phyloP scores from a whole-genome alignment of 164 flowering plant genomes.

The Chimonanthus salicifolius region DNA sequence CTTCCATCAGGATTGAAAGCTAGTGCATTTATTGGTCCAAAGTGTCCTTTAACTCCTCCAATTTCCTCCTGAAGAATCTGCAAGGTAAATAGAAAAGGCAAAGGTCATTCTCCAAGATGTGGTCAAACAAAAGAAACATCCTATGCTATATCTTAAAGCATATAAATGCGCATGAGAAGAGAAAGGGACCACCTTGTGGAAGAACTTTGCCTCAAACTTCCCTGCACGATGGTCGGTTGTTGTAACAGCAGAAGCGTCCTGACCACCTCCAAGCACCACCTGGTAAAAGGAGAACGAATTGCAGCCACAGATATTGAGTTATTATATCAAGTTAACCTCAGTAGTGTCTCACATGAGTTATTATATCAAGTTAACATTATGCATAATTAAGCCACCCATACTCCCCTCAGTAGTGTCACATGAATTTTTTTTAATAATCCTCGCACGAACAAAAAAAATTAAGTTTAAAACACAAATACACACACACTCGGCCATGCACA shows the following conservation, averaged over 20 bases:
- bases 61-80: slow-evolving; percentile 88
- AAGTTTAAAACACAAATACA: too few species aligned
- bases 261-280: slow-evolving; percentile 99
- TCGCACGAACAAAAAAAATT: too few species aligned
- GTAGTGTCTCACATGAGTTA: too few species aligned
- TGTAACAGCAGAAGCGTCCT: slow-evolving; percentile 86
- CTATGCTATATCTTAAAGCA: not conserved
- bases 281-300: slow-evolving; percentile 10
- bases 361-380: not conserved
- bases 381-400: too few species aligned
- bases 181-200: slow-evolving; percentile 55
- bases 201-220: slow-evolving; percentile 93
- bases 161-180: not conserved
- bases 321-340: too few species aligned
- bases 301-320: not conserved
- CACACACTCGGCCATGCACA: too few species aligned
- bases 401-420: too few species aligned
- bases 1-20: slow-evolving; percentile 94
- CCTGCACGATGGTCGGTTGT: slow-evolving; percentile 98
- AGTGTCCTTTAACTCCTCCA: slow-evolving; percentile 95
- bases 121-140: not conserved
- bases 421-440: too few species aligned
- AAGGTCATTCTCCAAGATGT: not conserved
- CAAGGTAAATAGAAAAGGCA: slow-evolving; percentile 2
- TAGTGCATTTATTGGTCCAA: slow-evolving; percentile 93